Evolutionary conservation across 345 rosid genomes (phyloP), one percentile per base, ranked within the genome.

Genomic region (Clarkia xantiana): DNA sequence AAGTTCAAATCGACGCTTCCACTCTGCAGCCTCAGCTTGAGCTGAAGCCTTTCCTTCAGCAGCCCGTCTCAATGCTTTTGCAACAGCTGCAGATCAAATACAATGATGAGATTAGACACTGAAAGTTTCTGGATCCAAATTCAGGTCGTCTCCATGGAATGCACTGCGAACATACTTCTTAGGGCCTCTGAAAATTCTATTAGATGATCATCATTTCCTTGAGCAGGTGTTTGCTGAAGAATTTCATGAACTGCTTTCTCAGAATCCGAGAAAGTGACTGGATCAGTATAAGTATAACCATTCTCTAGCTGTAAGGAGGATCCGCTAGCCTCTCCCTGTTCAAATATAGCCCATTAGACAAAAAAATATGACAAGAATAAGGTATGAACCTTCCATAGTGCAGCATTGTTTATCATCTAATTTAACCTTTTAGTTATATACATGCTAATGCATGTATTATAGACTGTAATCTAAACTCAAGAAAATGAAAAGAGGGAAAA

Each of bases 21-120:
- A 93, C 67, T 93, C 97, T 62, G 94, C 76, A 55, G 94, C 97
- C 73, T 93, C 97, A 40, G 94, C 94, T 76, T 93, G 96, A 53
- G 97, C 97, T 65, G 82, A 63, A 44, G 95, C 99, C 57, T 87
- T 93, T 45, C 84, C 99, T 72, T 93, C 99, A 47, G 99, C 94
- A 71, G 94, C 93, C 58, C 84, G 79, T 41, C 91, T 75, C 54
- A 87, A 67, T 46, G 94, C 79, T 78, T 87, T 93, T 6, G 94
- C 97, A 77, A 93, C 99, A 82, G 99, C 99, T 93, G 47, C 13
- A 38, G 46, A 14, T 51, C 48, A 59, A 52, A 41, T 17, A 39
- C 42, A 41, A 39, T 5, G 15, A 22, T 17, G n/a, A 49, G 18
- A 51, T 40, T n/a, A 49, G 38, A 8, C 19, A 49, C 9, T n/a